Base-by-base conservation (phyloP, 179 eudicot species). In the Vitellaria paradoxa region DNA sequence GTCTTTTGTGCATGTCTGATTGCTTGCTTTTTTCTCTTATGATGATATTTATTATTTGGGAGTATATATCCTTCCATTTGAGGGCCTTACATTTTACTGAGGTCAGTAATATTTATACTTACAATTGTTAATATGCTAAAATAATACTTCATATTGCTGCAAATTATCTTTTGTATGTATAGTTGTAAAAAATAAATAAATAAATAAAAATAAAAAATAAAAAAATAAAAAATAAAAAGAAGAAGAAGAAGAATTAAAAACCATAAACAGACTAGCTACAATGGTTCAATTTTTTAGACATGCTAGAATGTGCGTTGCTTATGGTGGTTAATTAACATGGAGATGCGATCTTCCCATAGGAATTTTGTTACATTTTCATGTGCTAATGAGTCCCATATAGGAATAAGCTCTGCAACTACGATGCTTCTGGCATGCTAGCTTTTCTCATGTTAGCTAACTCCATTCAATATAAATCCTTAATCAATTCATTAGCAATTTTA, bases 401-500 rank as follows among this genome's bases (percentile, higher is more conserved):
- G 59, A 4, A 14, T 68, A 55, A 47, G 21, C 72, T 20, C 14
- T 55, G 14, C 17, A 21, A 47, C 72, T 47, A 10, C 21, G 11
- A 21, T 69, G 40, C 20, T 20, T 37, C 73, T 49, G 2, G 24
- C 40, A 69, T 15, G 49, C 12, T 12, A 5, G 1, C 8, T 4
- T 46, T 68, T 68, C 10, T 68, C 17, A n/a, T 46, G 72, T 18
- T 13, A 49, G 26, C 42, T 57, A 23, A 69, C 13, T 15, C 56
- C 49, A 47, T 69, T 6, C 26, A 69, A 21, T 49, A 17, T 49
- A 37, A 49, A 23, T 69, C 55, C 5, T 15, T 69, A 69, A 69
- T 69, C 59, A 69, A 23, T 21, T 69, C 73, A 23, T 11, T 69
- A 12, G 56, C 56, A 8, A 68, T 30, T 68, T 68, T 68, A 47